Evolutionary conservation across 139 green algal genomes (phyloP), one percentile per base, ranked within the genome.

Genomic region (Astrephomene gubernaculifera): DNA sequence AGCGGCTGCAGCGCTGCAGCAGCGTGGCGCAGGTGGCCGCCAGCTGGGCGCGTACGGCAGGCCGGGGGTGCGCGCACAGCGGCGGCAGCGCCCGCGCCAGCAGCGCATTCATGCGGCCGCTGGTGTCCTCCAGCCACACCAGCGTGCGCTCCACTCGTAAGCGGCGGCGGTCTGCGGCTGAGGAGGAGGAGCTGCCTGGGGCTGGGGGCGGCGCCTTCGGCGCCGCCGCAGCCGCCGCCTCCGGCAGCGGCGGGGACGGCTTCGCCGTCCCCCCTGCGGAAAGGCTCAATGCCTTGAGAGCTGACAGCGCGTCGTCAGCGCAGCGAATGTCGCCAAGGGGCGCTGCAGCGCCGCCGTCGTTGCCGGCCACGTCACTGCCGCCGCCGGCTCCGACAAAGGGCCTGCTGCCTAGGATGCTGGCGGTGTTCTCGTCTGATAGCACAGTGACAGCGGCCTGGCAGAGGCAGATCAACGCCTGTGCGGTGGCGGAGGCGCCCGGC

Each of bases 71-170:
- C 4, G 52, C 38, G 36, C 79, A 61, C 65, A 97, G 86, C 1
- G 89, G 92, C 22, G 94, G 93, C 83, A 97, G 87, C 5, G 76
- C 85, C 0, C 88, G 73, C 8, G 12, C 44, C 31, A 96, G 70
- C 72, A 96, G 79, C 8, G 71, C 79, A 5, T 69, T 41, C 4
- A 97, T 65, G 2, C 87, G 89, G 17, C 17, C 52, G 2, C 79
- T 83, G 5, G 68, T 94, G 25, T 72, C 71, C 1, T 69, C 36
- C 17, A 93, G 39, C 94, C 94, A 97, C 0, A 60, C 84, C 0
- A 61, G 35, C 33, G 65, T 88, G 0, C 89, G 71, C 14, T 89
- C 73, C 33, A 94, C 88, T 0, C 79, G 79, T 69, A 95, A 54
- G 2, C 82, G 65, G 0, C 57, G 60, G 6, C 43, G 22, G 44